A percentile compares a stretch with the other conserved stretches of the same genome.
Conservation (phyloP, 345 rosid genomes). For the Turnera subulata region DNA sequence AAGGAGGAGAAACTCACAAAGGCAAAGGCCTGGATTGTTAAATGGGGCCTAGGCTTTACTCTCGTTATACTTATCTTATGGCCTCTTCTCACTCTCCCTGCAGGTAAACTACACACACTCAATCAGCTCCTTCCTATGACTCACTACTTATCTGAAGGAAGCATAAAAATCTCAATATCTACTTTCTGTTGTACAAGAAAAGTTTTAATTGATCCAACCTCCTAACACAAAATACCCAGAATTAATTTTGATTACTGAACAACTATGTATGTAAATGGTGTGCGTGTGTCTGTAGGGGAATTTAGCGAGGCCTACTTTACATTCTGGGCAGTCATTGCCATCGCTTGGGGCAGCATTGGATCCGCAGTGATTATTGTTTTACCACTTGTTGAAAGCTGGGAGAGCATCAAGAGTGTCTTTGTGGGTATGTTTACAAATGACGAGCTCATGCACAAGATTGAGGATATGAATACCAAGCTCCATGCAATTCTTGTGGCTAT, state of each 20-base stretch:
- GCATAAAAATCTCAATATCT: background rate
- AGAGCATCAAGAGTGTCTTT: conserved; percentile 49
- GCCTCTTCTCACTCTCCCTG: conserved; percentile 79
- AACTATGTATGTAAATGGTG: too few species aligned
- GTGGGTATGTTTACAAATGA: conserved; percentile 83
- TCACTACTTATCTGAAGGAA: background rate
- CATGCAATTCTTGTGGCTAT: conserved; percentile 45
- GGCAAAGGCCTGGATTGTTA: conserved; percentile 79
- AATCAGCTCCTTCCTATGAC: background rate
- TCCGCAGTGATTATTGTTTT: conserved; percentile 59
- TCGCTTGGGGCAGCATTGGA: conserved; percentile 88
- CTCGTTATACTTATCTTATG: conserved; percentile 59
- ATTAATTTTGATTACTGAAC: too few species aligned
- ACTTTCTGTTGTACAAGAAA: background rate
- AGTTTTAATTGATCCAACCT: too few species aligned
- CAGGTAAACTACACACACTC: too few species aligned
- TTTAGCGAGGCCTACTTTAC: conserved; percentile 75
- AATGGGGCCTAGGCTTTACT: conserved; percentile 82
- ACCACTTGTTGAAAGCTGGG: conserved; percentile 80
- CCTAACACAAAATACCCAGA: too few species aligned
- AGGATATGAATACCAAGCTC: conserved; percentile 52
- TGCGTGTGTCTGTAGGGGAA: conserved; percentile 32
- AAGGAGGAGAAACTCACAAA: conserved; percentile 63
- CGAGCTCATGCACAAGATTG: conserved; percentile 53
- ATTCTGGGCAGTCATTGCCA: conserved; percentile 79